Percentiles rank a stretch among this genome's conserved stretches.
phyloP scores from a whole-genome alignment of 192 early-diverging fungal genomes.

The Coemansia sp. region DNA sequence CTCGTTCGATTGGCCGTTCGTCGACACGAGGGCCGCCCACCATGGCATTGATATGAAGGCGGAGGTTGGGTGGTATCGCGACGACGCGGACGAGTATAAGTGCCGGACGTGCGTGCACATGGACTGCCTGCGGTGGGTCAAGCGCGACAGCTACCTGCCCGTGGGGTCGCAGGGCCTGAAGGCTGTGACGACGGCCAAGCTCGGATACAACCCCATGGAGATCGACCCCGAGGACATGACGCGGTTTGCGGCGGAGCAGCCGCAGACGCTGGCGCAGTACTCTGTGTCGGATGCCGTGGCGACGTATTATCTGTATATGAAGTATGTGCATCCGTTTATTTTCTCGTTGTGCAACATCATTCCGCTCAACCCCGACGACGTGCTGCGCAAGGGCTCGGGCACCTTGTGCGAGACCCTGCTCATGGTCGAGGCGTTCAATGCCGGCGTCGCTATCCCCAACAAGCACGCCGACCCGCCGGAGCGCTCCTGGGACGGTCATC shows the following conservation, averaged over 20 bases:
- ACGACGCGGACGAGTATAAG: conserved; percentile 84
- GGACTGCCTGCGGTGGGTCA: conserved; percentile 98
- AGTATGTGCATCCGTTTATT: conserved; percentile 98
- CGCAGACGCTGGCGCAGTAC: conserved; percentile 94
- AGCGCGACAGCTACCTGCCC: conserved; percentile 96
- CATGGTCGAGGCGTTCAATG: conserved; percentile 93
- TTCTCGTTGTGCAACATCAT: conserved; percentile 99
- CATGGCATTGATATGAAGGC: conserved; percentile 86
- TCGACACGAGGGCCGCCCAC: conserved; percentile 77
- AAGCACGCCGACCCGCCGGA: conserved; percentile 84
- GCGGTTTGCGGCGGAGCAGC: conserved; percentile 84
- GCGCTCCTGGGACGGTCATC: conserved; percentile 84
- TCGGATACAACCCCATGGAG: conserved; percentile 98
- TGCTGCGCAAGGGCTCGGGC: conserved; percentile 92
- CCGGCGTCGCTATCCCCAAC: conserved; percentile 94
- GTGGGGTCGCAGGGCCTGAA: conserved; percentile 97
- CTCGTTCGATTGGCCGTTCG: conserved; percentile 98
- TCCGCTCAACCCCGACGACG: conserved; percentile 95
- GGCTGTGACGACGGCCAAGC: conserved; percentile 92
- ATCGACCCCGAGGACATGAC: conserved; percentile 99
- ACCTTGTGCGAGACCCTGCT: conserved; percentile 94
- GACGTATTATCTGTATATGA: conserved; percentile 99
- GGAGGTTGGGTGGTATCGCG: conserved; percentile 87
- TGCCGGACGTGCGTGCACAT: conserved; percentile 86
- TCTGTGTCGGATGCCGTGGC: conserved; percentile 99